Evolutionary conservation across 2,329 filamentous ascomycete species (phyloP), one percentile per base, ranked within the genome.

Genomic region (Aureobasidium sp.): DNA sequence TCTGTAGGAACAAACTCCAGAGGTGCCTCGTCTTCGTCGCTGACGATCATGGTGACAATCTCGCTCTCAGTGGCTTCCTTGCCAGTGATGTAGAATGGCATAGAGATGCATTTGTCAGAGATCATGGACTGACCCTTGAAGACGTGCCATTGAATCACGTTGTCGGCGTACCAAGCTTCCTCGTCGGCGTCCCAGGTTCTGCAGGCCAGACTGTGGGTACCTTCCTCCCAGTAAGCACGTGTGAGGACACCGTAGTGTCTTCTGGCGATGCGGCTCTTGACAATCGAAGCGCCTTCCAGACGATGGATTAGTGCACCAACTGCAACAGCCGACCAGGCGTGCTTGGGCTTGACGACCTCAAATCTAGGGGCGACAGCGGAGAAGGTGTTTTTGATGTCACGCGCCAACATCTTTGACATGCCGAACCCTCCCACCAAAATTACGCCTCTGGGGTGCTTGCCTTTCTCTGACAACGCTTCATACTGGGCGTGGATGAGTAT

Each of bases 71-170:
- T 41, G 3, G 6, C 5, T 9, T 41, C 34, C 32, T 8, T 1
- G 6, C 25, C 6, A 16, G 47, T 37, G 9, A 51, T 3, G 39
- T 21, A 21, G 39, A 57, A 58, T 27, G 37, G 27, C 27, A 61
- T 10, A 6, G 21, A 3, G 8, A 58, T 58, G 27, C 16, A 36
- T 14, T 44, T 51, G 0, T 29, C 41, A 5, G 62, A 34, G 5
- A 21, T 3, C 21, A 64, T 39, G 11, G 39, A 32, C 9, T 57
- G 9, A 41, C 55, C 49, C 36, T 61, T 61, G 11, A 14, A 42
- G 70, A 91, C 90, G 73, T 91, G 88, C 89, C 89, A 92, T 74
- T 91, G 87, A 88, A 93, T 91, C 50, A 88, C 81, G 72, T 92
- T 87, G 50, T 83, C 86, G 7, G 92, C 88, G 88, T 91, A 91